Base-by-base conservation (phyloP, 2,329 filamentous ascomycete genomes). In the Cercospora sesami region DNA sequence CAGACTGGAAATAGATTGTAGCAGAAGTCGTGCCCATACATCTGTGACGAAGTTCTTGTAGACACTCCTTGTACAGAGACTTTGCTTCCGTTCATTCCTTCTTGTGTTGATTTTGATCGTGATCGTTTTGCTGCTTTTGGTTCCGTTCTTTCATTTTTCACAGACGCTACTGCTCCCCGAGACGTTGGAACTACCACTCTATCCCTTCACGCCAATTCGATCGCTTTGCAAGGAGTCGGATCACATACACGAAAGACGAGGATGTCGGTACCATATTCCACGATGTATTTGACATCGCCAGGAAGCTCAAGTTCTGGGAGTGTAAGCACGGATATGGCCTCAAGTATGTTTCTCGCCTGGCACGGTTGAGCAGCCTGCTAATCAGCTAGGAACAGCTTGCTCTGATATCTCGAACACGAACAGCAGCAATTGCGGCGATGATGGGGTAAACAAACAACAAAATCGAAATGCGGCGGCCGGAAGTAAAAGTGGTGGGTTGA, bases 231-330 rank as follows among this genome's bases (percentile, higher is more conserved):
- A n/a, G 36, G 36, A 39, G 16, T n/a, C 16, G 8, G 36, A 39
- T 39, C 45, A 26, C 5, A 51, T 51, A 21, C 18, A 23, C 5
- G 12, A 3, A 51, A 26, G 45, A 26, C 14, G 2, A 51, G 14
- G 21, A 65, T 60, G 55, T 65, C 63, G 5, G 30, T 65, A n/a
- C 55, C 63, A 14, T 65, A 60, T 21, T 65, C 53, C 8, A 65
- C 63, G 26, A 64, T 64, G 36, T 61, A 31, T 14, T 28, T 45
- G 36, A 42, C 59, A 18, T 42, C 39, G 23, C 59, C 59, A 14
- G 59, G 26, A 9, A 28, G 31, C 23, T 61, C 31, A 4, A 45
- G 26, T 58, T 58, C 53, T 16, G 26, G 30, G 9, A 58, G 53
- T 58, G 53, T 26, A 33, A 58, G 53, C 30, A 30, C 18, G 7